A percentile compares a stretch with the other conserved stretches of the same genome.
Conservation (phyloP, 2,329 filamentous ascomycete species). For the Stachybotrys chartarum region DNA sequence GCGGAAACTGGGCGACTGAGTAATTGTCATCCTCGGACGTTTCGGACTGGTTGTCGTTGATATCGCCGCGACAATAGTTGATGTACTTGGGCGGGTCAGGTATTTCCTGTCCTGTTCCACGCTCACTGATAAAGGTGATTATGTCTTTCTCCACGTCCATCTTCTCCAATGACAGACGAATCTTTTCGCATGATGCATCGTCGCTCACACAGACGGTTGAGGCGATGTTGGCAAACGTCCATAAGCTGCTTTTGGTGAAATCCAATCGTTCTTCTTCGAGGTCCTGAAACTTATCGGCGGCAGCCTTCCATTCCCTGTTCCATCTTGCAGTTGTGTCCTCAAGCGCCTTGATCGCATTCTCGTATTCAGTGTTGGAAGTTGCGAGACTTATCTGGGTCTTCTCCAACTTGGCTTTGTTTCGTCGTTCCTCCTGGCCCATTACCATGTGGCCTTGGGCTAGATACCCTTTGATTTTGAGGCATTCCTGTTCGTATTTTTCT, state of each 20-base stretch:
- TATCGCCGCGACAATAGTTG: conserved; percentile 92
- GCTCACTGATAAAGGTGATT: conserved; percentile 75
- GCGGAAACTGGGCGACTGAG: conserved; percentile 90
- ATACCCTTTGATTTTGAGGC: conserved; percentile 96
- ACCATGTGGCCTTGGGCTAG: conserved; percentile 99
- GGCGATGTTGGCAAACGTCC: conserved; percentile 95
- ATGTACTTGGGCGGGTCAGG: conserved; percentile 96
- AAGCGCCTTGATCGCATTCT: conserved; percentile 82
- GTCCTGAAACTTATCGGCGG: conserved; percentile 98
- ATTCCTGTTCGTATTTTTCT: conserved; percentile 95
- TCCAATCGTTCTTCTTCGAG: conserved; percentile 95
- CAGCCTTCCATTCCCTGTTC: conserved; percentile 98
- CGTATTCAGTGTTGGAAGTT: conserved; percentile 86
- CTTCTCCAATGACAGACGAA: conserved; percentile 83
- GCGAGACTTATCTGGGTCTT: conserved; percentile 97
- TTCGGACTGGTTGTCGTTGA: conserved; percentile 74
- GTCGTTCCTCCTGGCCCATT: conserved; percentile 97
- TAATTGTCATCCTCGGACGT: conserved; percentile 82
- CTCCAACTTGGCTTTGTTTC: conserved; percentile 97
- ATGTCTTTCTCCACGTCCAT: conserved; percentile 98
- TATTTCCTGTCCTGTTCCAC: conserved; percentile 92
- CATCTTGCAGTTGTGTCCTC: conserved; percentile 93
- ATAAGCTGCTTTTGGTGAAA: conserved; percentile 95
- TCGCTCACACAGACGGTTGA: conserved; percentile 98
- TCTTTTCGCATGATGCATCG: conserved; percentile 93